These are phyloP conservation scores for Rhodotorula sp. DNA, from an alignment of 1,284 basidiomycete species.

Conservation along the genomic window DNA sequence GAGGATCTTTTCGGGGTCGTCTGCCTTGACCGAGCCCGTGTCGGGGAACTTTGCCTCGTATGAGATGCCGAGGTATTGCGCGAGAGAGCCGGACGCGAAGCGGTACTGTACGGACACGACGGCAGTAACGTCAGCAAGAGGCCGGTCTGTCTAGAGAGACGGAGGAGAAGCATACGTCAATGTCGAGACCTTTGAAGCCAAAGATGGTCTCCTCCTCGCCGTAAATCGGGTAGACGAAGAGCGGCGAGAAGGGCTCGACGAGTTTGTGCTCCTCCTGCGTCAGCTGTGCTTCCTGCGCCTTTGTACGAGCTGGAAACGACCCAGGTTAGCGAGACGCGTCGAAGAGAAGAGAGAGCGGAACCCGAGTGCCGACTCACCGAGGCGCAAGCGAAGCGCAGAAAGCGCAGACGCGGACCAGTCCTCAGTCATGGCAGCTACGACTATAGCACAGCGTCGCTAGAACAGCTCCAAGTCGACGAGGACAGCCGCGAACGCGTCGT, in stretches of 20 bases:
- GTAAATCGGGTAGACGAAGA: slow-evolving; percentile 62
- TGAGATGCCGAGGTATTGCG: slow-evolving; percentile 69
- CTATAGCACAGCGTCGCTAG: background rate
- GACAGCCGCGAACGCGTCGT: background rate
- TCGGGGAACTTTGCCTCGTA: slow-evolving; percentile 67
- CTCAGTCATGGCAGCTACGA: background rate
- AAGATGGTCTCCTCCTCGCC: slow-evolving; percentile 97
- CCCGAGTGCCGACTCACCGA: slow-evolving; percentile 22
- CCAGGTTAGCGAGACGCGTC: slow-evolving; percentile 9
- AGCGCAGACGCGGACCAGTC: slow-evolving; percentile 36
- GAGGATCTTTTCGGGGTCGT: slow-evolving; percentile 79
- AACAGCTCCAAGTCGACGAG: background rate
- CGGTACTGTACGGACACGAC: slow-evolving; percentile 58
- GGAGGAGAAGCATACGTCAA: slow-evolving; percentile 62
- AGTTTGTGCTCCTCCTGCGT: slow-evolving; percentile 31
- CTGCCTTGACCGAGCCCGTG: slow-evolving; percentile 67
- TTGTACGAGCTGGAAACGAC: slow-evolving; percentile 19
- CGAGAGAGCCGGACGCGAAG: slow-evolving; percentile 83
- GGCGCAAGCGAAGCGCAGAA: slow-evolving; percentile 35
- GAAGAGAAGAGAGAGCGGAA: background rate
- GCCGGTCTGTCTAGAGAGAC: background rate
- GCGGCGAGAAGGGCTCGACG: slow-evolving; percentile 42
- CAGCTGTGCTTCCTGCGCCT: slow-evolving; percentile 7
- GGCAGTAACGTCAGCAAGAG: background rate
- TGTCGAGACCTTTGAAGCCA: slow-evolving; percentile 78